Conservation (phyloP, 1,284 basidiomycete genomes). For the Pseudozyma sp. region DNA sequence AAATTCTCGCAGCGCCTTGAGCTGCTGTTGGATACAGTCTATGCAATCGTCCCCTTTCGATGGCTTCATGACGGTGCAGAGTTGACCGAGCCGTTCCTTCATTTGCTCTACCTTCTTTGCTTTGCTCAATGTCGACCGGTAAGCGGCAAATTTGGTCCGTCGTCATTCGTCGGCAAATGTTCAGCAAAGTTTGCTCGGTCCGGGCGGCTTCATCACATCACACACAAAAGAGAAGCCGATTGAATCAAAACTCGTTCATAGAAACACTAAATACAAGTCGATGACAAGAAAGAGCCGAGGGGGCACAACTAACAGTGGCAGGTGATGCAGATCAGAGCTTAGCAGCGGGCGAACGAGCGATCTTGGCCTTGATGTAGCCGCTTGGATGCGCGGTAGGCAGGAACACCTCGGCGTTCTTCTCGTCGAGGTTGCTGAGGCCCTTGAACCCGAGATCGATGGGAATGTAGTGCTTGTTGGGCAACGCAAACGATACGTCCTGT, state of each 20-base stretch:
- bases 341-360: conserved; percentile 41
- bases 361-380: conserved; percentile 62
- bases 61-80: background rate
- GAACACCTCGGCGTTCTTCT: conserved; percentile 63
- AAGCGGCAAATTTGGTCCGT: too few species aligned
- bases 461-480: conserved; percentile 80
- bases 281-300: background rate
- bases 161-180: too few species aligned
- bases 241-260: background rate
- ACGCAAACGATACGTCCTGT: conserved; percentile 76
- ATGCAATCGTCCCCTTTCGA: background rate
- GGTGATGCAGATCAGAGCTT: conserved; percentile 33
- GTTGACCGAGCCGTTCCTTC: conserved; percentile 6
- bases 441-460: conserved; percentile 62
- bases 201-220: too few species aligned
- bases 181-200: too few species aligned
- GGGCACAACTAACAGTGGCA: background rate
- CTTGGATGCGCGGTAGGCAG: conserved; percentile 60
- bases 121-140: too few species aligned
- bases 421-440: conserved; percentile 55
- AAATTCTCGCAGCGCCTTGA: background rate
- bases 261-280: background rate
- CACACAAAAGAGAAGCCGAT: background rate
- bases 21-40: too few species aligned
- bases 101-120: background rate